phyloP scores from a whole-genome alignment of 2,329 filamentous ascomycete genomes.

The Trichoderma atroviride region DNA sequence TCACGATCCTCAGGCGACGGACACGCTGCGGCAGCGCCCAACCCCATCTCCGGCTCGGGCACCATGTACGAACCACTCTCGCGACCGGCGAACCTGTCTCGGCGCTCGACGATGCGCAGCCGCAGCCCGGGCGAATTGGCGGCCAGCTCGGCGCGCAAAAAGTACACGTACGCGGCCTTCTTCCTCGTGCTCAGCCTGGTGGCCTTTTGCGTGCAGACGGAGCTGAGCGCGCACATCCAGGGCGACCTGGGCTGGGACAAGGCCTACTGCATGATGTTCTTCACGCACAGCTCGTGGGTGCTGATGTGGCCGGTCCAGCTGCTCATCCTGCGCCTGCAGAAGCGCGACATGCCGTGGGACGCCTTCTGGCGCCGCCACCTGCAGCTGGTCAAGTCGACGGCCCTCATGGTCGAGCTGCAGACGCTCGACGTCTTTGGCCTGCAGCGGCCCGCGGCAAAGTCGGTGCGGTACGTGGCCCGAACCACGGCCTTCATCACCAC shows the following conservation, averaged over 20 bases:
- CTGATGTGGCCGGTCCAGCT: conserved; percentile 88
- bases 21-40: conserved; percentile 24
- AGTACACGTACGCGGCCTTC: conserved; percentile 83
- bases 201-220: conserved; percentile 91
- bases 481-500: conserved; percentile 82
- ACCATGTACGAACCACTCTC: conserved; percentile 29
- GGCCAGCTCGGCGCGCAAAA: conserved; percentile 62
- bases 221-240: conserved; percentile 94
- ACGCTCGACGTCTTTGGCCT: conserved; percentile 66
- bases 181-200: conserved; percentile 83
- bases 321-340: conserved; percentile 75
- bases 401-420: conserved; percentile 83
- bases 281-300: conserved; percentile 93
- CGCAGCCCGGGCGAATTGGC: conserved; percentile 64
- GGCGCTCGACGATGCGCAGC: conserved; percentile 72
- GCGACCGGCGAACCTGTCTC: conserved; percentile 38
- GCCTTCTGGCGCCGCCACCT: conserved; percentile 76
- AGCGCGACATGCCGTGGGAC: conserved; percentile 75
- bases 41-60: conserved; percentile 28
- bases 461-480: conserved; percentile 67
- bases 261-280: conserved; percentile 99
- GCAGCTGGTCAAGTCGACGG: conserved; percentile 55
- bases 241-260: conserved; percentile 93
- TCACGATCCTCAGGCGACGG: conserved; percentile 24
- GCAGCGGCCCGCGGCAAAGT: conserved; percentile 37